phyloP scores from a whole-genome alignment of 306 rosid genomes.

The Citrullus colocynthis region DNA sequence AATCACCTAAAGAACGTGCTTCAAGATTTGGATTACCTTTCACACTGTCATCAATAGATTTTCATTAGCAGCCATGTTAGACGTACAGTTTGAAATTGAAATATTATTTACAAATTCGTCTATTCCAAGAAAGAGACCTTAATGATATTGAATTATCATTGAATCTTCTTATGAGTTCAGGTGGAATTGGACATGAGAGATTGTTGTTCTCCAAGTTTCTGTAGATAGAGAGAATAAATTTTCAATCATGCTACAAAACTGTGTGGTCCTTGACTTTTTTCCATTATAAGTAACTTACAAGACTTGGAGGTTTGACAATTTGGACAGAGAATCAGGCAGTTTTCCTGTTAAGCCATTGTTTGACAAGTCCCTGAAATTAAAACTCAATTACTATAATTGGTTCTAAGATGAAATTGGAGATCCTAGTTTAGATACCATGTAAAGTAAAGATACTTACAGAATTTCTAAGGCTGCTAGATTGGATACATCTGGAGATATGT shows the following conservation, averaged over 20 bases:
- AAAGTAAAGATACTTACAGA: constrained; percentile 2
- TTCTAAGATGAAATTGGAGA: not conserved
- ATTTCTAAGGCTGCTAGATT: not conserved
- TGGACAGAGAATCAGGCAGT: constrained; percentile 23
- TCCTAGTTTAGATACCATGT: not conserved
- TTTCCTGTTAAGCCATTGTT: constrained; percentile 30
- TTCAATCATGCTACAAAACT: too few relatives aligned
- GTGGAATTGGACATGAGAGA: constrained; percentile 27
- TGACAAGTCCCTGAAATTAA: constrained; percentile 38
- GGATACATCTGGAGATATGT: not conserved
- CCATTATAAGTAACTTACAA: constrained; percentile 23
- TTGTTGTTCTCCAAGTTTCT: constrained; percentile 31
- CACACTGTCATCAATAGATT: constrained; percentile 15
- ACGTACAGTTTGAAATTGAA: not conserved
- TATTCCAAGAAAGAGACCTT: constrained; percentile 21
- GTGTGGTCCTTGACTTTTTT: too few relatives aligned
- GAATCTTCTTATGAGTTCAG: constrained; percentile 16
- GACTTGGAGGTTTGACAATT: constrained; percentile 21
- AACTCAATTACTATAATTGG: not conserved
- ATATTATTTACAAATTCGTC: not conserved
- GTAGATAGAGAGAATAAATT: not conserved
- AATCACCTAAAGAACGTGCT: constrained; percentile 3
- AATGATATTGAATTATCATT: constrained; percentile 18
- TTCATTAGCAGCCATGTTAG: not conserved
- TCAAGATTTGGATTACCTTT: constrained; percentile 5